Evolutionary conservation across 805 yeast genomes (phyloP), one percentile per base, ranked within the genome.

Genomic region (Wickerhamiella qilinensis): DNA sequence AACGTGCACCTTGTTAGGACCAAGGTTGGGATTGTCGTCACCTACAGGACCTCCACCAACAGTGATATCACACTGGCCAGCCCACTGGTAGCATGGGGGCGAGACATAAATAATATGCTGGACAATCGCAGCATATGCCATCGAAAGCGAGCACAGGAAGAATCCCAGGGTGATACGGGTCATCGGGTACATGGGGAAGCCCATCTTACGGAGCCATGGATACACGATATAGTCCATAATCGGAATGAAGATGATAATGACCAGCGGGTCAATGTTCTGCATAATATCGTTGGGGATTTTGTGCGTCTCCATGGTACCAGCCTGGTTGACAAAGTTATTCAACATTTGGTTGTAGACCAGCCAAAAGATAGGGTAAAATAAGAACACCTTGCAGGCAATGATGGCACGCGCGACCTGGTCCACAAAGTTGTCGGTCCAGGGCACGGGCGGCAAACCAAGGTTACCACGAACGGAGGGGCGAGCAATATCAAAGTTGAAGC

Each of bases 221-320:
- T 70, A 80, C 12, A 77, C 41, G n/a, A 65, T 48, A 43, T 65
- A 58, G 56, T 80, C 83, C 57, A 68, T 67, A 47, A 80, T 64
- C 42, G 93, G 93, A 46, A 81, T 77, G 56, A 78, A 75, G n/a
- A 81, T 62, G 48, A 81, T 77, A 48, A 81, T 69, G 30, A 83
- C 76, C 49, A 81, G 62, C 21, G 91, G 79, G 58, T 81, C 78
- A 48, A 81, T 69, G 52, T 74, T 77, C 58, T 75, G 78, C 63
- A 80, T 69, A 49, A 80, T 65, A 64, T 80, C 93, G 54, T 81
- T 81, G 47, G 93, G 91, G 48, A 80, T 66, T 30, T 82, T 80
- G 55, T 80, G 84, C 39, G 70, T 63, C 49, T 77, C 72, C 82
- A 79, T 75, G 46, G 69, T 65, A 41, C 75, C 80, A 33, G 86